These are phyloP conservation scores for Desmodesmus armatus DNA, from an alignment of 139 green algal genomes.

Conservation along the genomic window DNA sequence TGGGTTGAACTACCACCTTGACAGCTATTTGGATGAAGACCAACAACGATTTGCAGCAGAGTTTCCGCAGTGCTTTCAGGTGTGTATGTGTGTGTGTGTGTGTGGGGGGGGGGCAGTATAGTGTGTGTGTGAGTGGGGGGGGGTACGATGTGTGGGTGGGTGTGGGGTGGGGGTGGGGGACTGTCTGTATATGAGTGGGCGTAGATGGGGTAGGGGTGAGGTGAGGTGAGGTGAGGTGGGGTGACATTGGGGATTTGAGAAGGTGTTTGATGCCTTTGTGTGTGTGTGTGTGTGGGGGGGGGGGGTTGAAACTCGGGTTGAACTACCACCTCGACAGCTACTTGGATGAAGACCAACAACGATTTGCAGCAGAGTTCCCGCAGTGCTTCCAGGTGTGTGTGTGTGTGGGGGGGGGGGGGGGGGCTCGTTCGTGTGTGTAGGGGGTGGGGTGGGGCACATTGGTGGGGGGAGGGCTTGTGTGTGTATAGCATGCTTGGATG, in stretches of 20 bases:
- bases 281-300: not conserved
- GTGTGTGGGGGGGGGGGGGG: not conserved
- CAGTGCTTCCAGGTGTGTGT: slow-evolving; percentile 24
- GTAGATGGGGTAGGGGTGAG: no score
- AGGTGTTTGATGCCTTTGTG: no score
- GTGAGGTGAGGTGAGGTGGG: no score
- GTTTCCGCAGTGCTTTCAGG: slow-evolving; percentile 33
- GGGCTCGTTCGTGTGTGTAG: not conserved
- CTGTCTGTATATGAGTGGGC: no score
- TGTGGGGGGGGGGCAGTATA: not conserved
- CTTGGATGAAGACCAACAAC: slow-evolving; percentile 17
- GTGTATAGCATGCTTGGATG: no score
- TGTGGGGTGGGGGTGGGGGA: no score
- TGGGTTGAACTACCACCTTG: slow-evolving; percentile 30
- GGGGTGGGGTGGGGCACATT: no score
- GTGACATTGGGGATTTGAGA: no score
- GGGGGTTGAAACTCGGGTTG: not conserved
- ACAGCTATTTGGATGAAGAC: slow-evolving; percentile 29
- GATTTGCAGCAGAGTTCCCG: slow-evolving; percentile 29
- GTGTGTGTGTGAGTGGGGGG: no score
- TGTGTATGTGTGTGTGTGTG: not conserved
- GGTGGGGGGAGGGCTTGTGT: no score
- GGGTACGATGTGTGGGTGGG: no score
- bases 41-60: slow-evolving; percentile 12
- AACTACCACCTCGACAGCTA: slow-evolving; percentile 36